Evolutionary conservation across 2,329 filamentous ascomycete species (phyloP).

Genomic region (Conoideocrella luteorostrata): DNA sequence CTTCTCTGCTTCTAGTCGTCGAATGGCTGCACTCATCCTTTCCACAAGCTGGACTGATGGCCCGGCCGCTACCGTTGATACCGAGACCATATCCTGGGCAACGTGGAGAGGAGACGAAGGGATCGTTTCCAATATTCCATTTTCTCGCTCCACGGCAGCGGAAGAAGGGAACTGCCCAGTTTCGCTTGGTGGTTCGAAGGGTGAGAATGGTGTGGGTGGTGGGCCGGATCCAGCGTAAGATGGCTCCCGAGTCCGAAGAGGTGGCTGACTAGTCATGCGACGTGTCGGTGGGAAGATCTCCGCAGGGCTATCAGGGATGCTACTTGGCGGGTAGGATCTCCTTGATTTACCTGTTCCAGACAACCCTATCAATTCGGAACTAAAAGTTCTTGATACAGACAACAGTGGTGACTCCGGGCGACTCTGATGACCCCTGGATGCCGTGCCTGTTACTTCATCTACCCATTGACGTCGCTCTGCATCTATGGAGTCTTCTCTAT

Average conservation of each 20-base stretch:
- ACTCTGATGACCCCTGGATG: slow-evolving; percentile 38
- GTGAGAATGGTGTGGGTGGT: slow-evolving; percentile 36
- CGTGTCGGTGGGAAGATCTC: slow-evolving; percentile 35
- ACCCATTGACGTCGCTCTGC: slow-evolving; percentile 43
- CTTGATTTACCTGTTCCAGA: slow-evolving; percentile 30
- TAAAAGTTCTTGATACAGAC: slow-evolving; percentile 45
- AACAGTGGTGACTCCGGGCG: slow-evolving; percentile 49
- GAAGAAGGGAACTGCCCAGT: slow-evolving; percentile 30
- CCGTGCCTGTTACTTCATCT: slow-evolving; percentile 39
- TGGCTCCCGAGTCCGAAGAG: slow-evolving; percentile 33
- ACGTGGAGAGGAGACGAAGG: slow-evolving; percentile 60
- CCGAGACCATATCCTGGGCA: slow-evolving; percentile 78
- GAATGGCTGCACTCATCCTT: slow-evolving; percentile 88
- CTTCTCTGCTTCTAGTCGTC: slow-evolving; percentile 86
- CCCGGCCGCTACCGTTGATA: slow-evolving; percentile 82
- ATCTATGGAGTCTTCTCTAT: slow-evolving; percentile 28
- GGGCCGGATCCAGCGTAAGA: slow-evolving; percentile 30
- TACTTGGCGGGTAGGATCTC: slow-evolving; percentile 38
- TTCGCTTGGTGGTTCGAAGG: slow-evolving; percentile 35
- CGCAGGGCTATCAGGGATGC: slow-evolving; percentile 34
- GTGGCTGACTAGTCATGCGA: slow-evolving; percentile 45
- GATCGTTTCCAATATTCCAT: slow-evolving; percentile 39
- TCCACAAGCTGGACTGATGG: slow-evolving; percentile 94
- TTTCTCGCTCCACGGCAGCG: slow-evolving; percentile 39
- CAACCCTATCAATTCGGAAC: slow-evolving; percentile 46